Percentiles rank a stretch among this genome's conserved stretches.
These are phyloP conservation scores for Volvariella volvacea DNA, from an alignment of 1,284 basidiomycete species.

Conservation along the genomic window DNA sequence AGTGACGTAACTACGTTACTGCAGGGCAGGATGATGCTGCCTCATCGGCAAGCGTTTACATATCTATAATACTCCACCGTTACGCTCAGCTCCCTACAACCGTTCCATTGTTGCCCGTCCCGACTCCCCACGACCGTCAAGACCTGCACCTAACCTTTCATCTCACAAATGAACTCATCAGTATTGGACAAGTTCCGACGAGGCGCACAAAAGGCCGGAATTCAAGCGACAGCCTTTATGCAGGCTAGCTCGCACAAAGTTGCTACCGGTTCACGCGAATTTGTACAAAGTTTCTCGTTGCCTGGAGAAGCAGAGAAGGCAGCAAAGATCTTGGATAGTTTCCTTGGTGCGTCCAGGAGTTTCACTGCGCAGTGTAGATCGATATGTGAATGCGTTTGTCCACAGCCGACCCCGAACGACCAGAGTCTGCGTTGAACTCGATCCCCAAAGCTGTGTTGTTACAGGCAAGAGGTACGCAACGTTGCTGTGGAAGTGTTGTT, in stretches of 20 bases:
- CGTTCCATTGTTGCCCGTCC: too few relatives aligned
- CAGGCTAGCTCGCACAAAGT: constrained; percentile 60
- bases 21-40: too few relatives aligned
- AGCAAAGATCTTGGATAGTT: constrained; percentile 84
- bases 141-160: too few relatives aligned
- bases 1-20: too few relatives aligned
- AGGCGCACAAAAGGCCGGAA: constrained; percentile 76
- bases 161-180: constrained; percentile 22
- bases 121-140: too few relatives aligned
- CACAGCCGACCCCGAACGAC: constrained; percentile 82
- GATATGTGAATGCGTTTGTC: constrained; percentile 1
- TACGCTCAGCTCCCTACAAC: too few relatives aligned
- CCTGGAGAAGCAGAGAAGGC: constrained; percentile 89
- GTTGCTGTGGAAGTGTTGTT: neutral
- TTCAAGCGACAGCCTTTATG: constrained; percentile 72
- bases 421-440: constrained; percentile 88
- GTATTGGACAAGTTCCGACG: constrained; percentile 75
- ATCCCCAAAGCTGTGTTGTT: constrained; percentile 94
- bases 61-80: too few relatives aligned
- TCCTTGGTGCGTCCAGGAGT: constrained; percentile 61
- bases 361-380: neutral
- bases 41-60: too few relatives aligned
- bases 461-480: constrained; percentile 69
- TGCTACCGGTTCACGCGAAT: constrained; percentile 64
- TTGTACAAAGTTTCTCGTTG: constrained; percentile 79